Evolutionary conservation across 176 grass and related monocot species (phyloP).

Genomic region (Bothriochloa decipiens): DNA sequence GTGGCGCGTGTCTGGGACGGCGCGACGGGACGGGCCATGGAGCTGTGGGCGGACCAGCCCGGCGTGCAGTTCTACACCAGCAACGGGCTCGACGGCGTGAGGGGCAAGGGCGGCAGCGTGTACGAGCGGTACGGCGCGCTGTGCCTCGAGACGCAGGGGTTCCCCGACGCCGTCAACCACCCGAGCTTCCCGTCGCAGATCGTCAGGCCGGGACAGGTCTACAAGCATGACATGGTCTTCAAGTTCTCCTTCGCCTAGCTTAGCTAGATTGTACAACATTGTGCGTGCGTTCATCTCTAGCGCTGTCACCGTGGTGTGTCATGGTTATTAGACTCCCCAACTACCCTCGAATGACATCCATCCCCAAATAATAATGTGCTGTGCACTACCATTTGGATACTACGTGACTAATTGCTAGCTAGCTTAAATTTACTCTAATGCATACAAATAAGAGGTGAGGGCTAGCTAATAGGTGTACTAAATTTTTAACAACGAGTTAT

Average conservation of each 20-base stretch:
- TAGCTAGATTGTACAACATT: too few species aligned
- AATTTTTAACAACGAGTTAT: too few species aligned
- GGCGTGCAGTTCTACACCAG: constrained; percentile 83
- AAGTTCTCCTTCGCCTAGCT: constrained; percentile 55
- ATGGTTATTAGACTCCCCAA: too few species aligned
- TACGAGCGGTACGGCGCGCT: constrained; percentile 56
- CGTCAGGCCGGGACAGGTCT: constrained; percentile 56
- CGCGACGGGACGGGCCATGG: constrained; percentile 52
- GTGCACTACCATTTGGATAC: too few species aligned
- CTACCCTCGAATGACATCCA: too few species aligned
- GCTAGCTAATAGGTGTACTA: too few species aligned
- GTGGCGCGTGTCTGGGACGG: constrained; percentile 60
- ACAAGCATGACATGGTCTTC: constrained; percentile 70
- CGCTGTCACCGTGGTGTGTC: not conserved
- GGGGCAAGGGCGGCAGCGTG: constrained; percentile 60
- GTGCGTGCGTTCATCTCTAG: not conserved
- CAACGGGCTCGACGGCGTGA: constrained; percentile 50
- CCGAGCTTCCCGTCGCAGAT: constrained; percentile 77
- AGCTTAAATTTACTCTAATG: too few species aligned
- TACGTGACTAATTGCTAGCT: too few species aligned
- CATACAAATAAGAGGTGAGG: too few species aligned
- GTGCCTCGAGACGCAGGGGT: constrained; percentile 87
- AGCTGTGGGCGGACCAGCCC: constrained; percentile 77
- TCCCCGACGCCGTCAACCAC: constrained; percentile 82
- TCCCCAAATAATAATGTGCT: not conserved